Evolutionary conservation across 2,329 filamentous ascomycete species (phyloP), one percentile per base, ranked within the genome.

Genomic region (Sporothrix pseudoabietina): DNA sequence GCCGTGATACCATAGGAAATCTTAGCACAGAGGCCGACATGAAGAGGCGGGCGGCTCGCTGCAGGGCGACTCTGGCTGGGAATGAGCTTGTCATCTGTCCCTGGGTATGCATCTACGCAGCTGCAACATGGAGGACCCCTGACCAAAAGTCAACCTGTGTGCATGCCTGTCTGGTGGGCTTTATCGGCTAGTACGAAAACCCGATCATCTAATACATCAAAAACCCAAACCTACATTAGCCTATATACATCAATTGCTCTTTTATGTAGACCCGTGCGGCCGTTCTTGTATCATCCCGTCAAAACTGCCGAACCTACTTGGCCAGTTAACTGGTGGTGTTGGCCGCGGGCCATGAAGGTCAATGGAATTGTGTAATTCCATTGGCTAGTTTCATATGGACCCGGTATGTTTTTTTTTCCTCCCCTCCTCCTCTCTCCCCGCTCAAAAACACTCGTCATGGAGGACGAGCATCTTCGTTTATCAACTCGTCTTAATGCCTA

Each of bases 41-140:
- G 59, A 63, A 63, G 59, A 35, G 41, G 59, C 59, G 59, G 19
- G 59, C 59, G 35, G 32, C 59, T 22, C 59, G 35, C 4, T 63
- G 22, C 8, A 41, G 9, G 35, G 59, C 59, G 4, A 41, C 35
- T 12, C 12, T 63, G 19, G 59, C 41, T 32, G 35, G 35, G 12
- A 63, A 41, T 9, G 59, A 63, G 59, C 59, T 63, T 22, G 8
- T 63, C 1, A 41, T 41, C 12, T 63, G 8, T 41, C 35, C 59
- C 3, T 63, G 35, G n/a, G n/a, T 49, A 55, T 49, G 26, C 3
- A 49, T 49, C 44, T 19, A 16, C 44, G 41, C 12, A 44, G 41
- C 41, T 44, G 41, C 12, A 19, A 14, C 44, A 49, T 1, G 22
- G 22, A 22, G 8, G 12, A 26, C n/a, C n/a, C 8, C 22, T 22